Evolutionary conservation across 140 eudicot species (phyloP).

Genomic region (Stevia rebaudiana): DNA sequence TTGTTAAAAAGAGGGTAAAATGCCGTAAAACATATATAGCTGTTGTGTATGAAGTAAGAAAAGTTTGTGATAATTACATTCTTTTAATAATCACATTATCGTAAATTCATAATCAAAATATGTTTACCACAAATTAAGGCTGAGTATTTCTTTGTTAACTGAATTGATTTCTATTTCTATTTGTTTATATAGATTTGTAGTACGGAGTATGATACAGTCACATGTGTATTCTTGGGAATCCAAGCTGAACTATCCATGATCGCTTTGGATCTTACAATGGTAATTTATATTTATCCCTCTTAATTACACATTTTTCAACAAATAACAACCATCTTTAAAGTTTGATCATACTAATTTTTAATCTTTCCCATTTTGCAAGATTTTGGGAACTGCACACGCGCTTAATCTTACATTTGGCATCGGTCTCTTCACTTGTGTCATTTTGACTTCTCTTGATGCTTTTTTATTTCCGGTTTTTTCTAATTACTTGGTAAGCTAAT

Average conservation of each 20-base stretch:
- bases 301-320: neutral
- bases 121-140: neutral
- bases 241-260: slow-evolving; percentile 81
- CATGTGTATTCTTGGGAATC: slow-evolving; percentile 71
- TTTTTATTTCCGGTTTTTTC: slow-evolving; percentile 69
- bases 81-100: neutral
- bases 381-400: slow-evolving; percentile 88
- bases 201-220: slow-evolving; percentile 57
- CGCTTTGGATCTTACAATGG: slow-evolving; percentile 82
- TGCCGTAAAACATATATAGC: neutral
- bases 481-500: slow-evolving; percentile 50
- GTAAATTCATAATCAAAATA: neutral
- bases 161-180: neutral
- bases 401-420: slow-evolving; percentile 64
- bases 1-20: neutral
- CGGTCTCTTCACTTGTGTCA: slow-evolving; percentile 61
- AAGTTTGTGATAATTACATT: neutral
- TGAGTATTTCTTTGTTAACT: neutral
- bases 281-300: slow-evolving; percentile 14
- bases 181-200: slow-evolving; percentile 60
- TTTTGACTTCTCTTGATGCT: slow-evolving; percentile 69
- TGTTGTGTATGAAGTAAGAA: neutral
- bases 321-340: no score
- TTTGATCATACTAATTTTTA: slow-evolving; percentile 8
- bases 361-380: slow-evolving; percentile 32